Conservation (phyloP, 106 monocot species). For the Iris macrosiphon region DNA sequence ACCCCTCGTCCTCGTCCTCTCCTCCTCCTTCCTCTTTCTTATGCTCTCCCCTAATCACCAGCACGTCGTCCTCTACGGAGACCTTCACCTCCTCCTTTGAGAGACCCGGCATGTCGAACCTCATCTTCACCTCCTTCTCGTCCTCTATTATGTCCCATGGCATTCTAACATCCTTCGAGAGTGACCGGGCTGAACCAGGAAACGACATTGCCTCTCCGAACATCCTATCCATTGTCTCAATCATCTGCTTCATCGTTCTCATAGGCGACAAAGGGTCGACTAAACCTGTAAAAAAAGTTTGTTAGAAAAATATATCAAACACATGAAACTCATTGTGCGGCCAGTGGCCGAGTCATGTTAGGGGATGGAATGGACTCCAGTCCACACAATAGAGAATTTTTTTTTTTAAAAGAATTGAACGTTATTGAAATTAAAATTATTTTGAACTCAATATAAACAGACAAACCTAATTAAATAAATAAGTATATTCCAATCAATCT, state of each 20-base stretch:
- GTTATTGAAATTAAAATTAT: no score
- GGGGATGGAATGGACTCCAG: no score
- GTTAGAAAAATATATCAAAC: no score
- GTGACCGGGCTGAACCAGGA: conserved; percentile 13
- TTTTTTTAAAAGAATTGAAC: no score
- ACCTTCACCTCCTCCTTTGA: conserved; percentile 66
- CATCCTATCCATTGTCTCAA: conserved; percentile 62
- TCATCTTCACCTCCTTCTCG: conserved; percentile 56
- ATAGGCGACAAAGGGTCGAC: conserved; percentile 65
- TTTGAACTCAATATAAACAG: no score
- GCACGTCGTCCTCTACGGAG: conserved; percentile 59
- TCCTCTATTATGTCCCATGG: conserved; percentile 69
- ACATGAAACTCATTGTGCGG: no score
- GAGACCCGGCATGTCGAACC: conserved; percentile 80
- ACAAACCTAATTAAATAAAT: no score
- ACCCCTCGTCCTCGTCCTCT: conserved; percentile 7
- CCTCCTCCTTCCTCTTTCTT: conserved; percentile 16
- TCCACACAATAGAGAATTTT: no score
- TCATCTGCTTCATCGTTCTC: conserved; percentile 73
- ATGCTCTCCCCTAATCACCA: conserved; percentile 56
- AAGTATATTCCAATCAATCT: no score
- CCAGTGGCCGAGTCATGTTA: no score
- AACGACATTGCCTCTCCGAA: conserved; percentile 44
- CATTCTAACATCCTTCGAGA: conserved; percentile 21
- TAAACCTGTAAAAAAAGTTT: conserved; percentile 45